Percentiles rank a stretch among this genome's conserved stretches.
Evolutionary conservation across 73 alveolate species (phyloP).

Genomic region (Symbiodinium natans): DNA sequence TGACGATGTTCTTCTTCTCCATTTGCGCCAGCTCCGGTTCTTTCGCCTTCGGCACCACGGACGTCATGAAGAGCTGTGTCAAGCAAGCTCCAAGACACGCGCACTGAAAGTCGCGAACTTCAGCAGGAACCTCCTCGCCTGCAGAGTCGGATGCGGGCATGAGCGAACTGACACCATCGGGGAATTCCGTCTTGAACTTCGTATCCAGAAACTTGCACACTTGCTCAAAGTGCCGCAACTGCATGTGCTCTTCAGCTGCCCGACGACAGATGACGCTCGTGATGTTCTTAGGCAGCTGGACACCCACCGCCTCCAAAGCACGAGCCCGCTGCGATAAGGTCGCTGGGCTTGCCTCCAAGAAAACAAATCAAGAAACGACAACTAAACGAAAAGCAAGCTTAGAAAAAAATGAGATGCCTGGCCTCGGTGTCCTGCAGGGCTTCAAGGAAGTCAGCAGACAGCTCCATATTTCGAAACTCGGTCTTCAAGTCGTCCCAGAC

Average conservation of each 20-base stretch:
- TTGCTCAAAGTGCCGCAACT: not conserved
- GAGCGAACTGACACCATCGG: not conserved
- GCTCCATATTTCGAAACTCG: not conserved
- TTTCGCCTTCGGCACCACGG: not conserved
- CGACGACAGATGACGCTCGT: not conserved
- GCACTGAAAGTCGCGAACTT: not conserved
- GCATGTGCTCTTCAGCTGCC: not conserved
- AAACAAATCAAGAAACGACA: no score
- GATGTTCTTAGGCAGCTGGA: not conserved
- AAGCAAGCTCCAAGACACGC: not conserved
- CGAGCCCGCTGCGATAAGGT: not conserved
- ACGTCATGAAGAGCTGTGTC: not conserved
- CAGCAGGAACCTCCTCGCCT: not conserved
- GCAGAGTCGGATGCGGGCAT: not conserved
- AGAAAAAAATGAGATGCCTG: no score
- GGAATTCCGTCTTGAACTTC: not conserved
- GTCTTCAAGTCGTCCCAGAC: constrained; percentile 15
- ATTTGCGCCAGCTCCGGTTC: not conserved
- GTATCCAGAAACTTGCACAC: not conserved
- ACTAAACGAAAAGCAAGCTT: no score
- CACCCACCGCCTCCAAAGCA: not conserved
- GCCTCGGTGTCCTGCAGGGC: not conserved
- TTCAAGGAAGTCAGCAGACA: not conserved
- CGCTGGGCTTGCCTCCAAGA: not conserved
- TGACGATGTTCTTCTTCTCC: not conserved